Base-by-base conservation (phyloP, 345 rosid genomes). In the Cardamine resedifolia region DNA sequence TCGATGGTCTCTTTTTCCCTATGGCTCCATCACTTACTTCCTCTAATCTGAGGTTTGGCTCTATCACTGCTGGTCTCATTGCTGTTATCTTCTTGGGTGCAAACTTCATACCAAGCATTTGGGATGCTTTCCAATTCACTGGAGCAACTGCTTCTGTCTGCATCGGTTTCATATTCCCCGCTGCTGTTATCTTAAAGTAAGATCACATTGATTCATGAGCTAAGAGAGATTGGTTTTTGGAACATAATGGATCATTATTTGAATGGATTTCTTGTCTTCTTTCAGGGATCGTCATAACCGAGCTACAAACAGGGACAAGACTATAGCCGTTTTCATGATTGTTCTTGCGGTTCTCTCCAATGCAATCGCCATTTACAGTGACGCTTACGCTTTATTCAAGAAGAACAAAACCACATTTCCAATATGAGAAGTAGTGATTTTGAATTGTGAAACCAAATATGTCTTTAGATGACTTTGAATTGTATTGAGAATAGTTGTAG, bases 111-210 rank as follows among this genome's bases (percentile, higher is more conserved):
- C 99, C 99, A 28, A 91, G 92, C 85, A 95, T 95, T 74, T 95
- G 97, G 97, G 96, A 87, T 74, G 99, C 93, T 70, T 95, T 95
- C 79, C 96, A 95, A 64, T 90, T 95, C 59, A 91, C 96, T 43
- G 99, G 96, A 76, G 96, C 99, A 56, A 95, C 97, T 1, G 87
- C 96, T 68, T 91, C 93, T 15, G 94, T 90, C 76, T 91, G 98
- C 84, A 78, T 90, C 21, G 98, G 94, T 58, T 95, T 91, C 90
- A 91, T 95, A 38, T 95, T 95, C 75, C 99, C 99, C 0, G 93
- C 99, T 30, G 75, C 94, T 57, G 74, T 95, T 61, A 80, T 96
- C 58, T 91, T 95, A 10, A 88, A 83, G 99, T 90, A 69, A 83
- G 86, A 62, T 10, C 9, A 1, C 27, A 27, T 36, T 73, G 41